Percentiles rank a stretch among this genome's conserved stretches.
Conservation (phyloP, 1,284 basidiomycete genomes). For the Bjerkandera adusta region DNA sequence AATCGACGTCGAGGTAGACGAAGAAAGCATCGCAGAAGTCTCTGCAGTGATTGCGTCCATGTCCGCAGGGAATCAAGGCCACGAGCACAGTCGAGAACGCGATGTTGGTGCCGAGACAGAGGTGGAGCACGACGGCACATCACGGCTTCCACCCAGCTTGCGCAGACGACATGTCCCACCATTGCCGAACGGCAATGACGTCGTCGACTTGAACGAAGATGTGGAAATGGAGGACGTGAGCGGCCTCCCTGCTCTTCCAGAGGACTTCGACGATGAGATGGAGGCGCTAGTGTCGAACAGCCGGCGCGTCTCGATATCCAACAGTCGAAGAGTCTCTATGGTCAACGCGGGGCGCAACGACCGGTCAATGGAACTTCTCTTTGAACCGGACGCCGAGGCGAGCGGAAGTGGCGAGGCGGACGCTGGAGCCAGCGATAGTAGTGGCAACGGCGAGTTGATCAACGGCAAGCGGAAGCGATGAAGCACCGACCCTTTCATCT, state of each 20-base stretch:
- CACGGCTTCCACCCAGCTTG: conserved; percentile 20
- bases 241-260: conserved; percentile 29
- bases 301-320: conserved; percentile 19
- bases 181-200: conserved; percentile 16
- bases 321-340: no score
- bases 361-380: conserved; percentile 19
- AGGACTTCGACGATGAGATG: conserved; percentile 23
- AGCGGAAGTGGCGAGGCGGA: conserved; percentile 26
- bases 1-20: conserved; percentile 71
- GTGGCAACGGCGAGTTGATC: conserved; percentile 21
- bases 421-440: conserved; percentile 20
- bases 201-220: conserved; percentile 25
- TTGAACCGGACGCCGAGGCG: conserved; percentile 23
- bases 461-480: conserved; percentile 34
- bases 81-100: conserved; percentile 20
- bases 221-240: conserved; percentile 31
- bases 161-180: conserved; percentile 17
- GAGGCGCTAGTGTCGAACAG: conserved; percentile 7
- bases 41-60: conserved; percentile 16
- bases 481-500: no score
- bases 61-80: conserved; percentile 13
- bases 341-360: conserved; percentile 19
- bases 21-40: conserved; percentile 30
- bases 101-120: conserved; percentile 56
- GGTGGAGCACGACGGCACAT: conserved; percentile 44